A percentile compares a stretch with the other conserved stretches of the same genome.
Evolutionary conservation across 331 rosid species (phyloP).

Genomic region (Rosa hybrid): DNA sequence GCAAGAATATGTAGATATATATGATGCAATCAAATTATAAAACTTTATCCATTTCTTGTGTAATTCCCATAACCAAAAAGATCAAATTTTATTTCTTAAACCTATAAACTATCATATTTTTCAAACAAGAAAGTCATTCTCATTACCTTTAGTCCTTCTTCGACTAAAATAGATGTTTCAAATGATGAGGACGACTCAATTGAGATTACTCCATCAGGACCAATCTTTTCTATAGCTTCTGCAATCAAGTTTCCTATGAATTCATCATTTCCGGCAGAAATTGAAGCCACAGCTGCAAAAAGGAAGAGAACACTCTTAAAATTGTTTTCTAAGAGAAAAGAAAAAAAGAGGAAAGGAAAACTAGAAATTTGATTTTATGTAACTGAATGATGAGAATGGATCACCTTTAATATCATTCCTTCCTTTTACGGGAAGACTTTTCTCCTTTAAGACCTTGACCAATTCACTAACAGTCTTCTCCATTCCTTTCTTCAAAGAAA

Average conservation of each 20-base stretch:
- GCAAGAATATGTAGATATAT: neutral
- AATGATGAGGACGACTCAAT: conserved; percentile 76
- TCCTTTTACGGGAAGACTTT: conserved; percentile 80
- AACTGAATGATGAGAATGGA: conserved; percentile 23
- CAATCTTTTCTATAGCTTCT: conserved; percentile 85
- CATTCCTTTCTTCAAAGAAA: conserved; percentile 89
- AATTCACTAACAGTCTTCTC: conserved; percentile 74
- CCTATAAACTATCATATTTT: neutral
- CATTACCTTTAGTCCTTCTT: conserved; percentile 94
- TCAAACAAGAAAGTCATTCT: neutral
- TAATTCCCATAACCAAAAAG: neutral
- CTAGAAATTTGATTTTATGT: neutral
- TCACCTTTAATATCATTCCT: conserved; percentile 83
- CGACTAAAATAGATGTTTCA: conserved; percentile 79
- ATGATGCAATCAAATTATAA: neutral
- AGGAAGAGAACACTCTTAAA: conserved; percentile 18
- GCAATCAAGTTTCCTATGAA: conserved; percentile 83
- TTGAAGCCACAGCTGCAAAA: conserved; percentile 81
- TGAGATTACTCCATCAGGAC: conserved; percentile 83
- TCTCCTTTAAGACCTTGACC: conserved; percentile 70
- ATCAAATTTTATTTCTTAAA: neutral
- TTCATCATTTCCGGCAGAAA: conserved; percentile 92
- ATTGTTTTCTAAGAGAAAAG: neutral
- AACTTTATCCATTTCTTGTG: neutral
- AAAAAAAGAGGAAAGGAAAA: neutral